Percentiles rank a stretch among this genome's conserved stretches.
phyloP scores from a whole-genome alignment of 306 rosid species.

The Biancaea sappan region DNA sequence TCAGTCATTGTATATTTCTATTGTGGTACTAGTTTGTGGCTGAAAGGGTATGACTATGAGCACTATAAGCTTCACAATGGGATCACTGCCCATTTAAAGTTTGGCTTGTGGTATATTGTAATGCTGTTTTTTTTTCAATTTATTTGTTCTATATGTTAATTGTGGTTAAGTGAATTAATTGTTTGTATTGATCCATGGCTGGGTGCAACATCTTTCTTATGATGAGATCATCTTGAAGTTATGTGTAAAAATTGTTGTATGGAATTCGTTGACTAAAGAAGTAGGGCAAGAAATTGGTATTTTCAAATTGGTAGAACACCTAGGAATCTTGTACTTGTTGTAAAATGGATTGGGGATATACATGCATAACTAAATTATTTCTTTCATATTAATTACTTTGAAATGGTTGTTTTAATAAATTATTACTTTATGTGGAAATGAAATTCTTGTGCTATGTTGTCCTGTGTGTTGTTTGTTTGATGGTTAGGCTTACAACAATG shows the following conservation, averaged over 20 bases:
- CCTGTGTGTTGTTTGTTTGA: no score
- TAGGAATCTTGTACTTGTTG: no score
- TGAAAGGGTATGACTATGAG: no score
- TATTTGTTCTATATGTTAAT: neutral
- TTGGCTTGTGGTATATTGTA: neutral
- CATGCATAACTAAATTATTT: no score
- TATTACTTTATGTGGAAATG: no score
- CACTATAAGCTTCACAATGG: neutral
- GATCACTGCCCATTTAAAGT: neutral
- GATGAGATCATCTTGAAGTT: neutral
- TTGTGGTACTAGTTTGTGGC: no score
- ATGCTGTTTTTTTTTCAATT: neutral
- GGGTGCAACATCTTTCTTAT: neutral
- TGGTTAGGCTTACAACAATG: no score
- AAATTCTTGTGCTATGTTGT: no score
- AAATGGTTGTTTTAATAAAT: no score
- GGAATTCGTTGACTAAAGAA: neutral
- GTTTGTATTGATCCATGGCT: neutral
- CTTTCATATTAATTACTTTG: no score
- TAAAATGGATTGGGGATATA: no score
- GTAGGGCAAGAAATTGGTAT: neutral
- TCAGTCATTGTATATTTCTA: no score
- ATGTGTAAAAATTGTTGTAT: neutral
- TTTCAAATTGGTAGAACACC: constrained; percentile 25
- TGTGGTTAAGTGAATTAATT: neutral